Base-by-base conservation (phyloP, 345 rosid genomes). In the Arabidopsis arenosa region DNA sequence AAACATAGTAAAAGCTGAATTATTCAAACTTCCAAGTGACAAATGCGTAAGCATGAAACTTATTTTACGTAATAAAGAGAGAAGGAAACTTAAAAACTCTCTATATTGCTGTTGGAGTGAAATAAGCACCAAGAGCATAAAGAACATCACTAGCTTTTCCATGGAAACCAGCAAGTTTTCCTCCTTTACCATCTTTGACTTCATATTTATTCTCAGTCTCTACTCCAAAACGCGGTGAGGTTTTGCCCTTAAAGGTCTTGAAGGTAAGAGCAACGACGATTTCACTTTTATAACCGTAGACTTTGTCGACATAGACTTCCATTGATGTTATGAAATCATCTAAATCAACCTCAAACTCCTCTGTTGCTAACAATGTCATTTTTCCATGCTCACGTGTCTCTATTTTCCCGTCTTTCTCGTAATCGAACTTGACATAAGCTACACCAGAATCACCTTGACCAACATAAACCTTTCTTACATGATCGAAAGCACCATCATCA, bases 41-140 rank as follows among this genome's bases (percentile, higher is more conserved):
- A 49, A 18, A 18, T 4, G 10, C 54, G 9, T 9, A 18, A 49
- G 5, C 54, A 49, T 2, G 28, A 9, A 49, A 17, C 52, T 48
- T 48, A 48, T 6, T 48, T 6, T 7, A 15, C 2, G 52, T 9
- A 48, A 2, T 28, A 0, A 28, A 28, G 30, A 28, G 30, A 28
- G 36, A 33, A 33, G 6, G 36, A 33, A 5, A 48, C 3, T 2
- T 1, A 17, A 3, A 3, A 17, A 9, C 2, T 18, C 30, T 18
- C 6, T 49, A 49, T 8, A 8, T 11, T 12, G 66, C 2, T 11
- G 36, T 13, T 3, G 74, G 17, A 61, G 7, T 6, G 7, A 78
- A 47, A 63, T 66, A 51, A 30, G 73, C 73, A 2, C 81, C 81
- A 15, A 78, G 4, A 12, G 81, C 72, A 57, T 78, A 32, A n/a